Evolutionary conservation across 2,329 filamentous ascomycete species (phyloP).

Genomic region (Aciculosporium take): DNA sequence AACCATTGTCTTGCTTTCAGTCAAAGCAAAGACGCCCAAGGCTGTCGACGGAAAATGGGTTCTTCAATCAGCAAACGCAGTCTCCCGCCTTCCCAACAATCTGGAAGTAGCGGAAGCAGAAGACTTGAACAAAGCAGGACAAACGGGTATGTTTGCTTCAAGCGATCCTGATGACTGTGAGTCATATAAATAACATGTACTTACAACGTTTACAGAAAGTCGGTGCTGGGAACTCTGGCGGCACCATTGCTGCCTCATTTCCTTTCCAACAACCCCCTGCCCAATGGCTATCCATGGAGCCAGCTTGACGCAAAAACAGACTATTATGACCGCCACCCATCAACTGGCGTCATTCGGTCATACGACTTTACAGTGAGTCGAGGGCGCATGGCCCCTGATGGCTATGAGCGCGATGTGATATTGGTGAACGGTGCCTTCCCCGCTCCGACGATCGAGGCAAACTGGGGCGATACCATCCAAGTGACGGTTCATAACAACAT

Average conservation of each 20-base stretch:
- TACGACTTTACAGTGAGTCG: conserved; percentile 41
- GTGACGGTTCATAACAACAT: conserved; percentile 60
- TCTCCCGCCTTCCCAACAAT: not conserved
- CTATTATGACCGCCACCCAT: conserved; percentile 33
- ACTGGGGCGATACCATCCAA: conserved; percentile 48
- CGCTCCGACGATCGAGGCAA: conserved; percentile 49
- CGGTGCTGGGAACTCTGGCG: conserved; percentile 24
- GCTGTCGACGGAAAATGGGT: conserved; percentile 1
- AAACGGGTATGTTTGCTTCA: conserved; percentile 21
- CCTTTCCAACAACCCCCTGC: conserved; percentile 33
- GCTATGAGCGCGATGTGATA: conserved; percentile 37
- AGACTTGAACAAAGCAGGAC: conserved; percentile 20
- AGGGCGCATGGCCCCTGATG: conserved; percentile 39
- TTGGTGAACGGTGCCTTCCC: conserved; percentile 53
- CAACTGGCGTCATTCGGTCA: conserved; percentile 39
- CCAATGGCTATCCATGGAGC: conserved; percentile 39
- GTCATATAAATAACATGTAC: not conserved
- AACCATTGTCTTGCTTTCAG: not conserved
- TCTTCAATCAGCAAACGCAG: not conserved
- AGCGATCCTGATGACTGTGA: too few relatives aligned
- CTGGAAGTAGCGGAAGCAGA: too few relatives aligned
- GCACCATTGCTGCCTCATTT: conserved; percentile 27
- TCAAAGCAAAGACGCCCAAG: not conserved
- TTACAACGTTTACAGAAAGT: conserved; percentile 16
- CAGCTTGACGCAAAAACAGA: conserved; percentile 29